A percentile compares a stretch with the other conserved stretches of the same genome.
Conservation (phyloP, 2,329 filamentous ascomycete species). For the Exophiala lecanii-corni region DNA sequence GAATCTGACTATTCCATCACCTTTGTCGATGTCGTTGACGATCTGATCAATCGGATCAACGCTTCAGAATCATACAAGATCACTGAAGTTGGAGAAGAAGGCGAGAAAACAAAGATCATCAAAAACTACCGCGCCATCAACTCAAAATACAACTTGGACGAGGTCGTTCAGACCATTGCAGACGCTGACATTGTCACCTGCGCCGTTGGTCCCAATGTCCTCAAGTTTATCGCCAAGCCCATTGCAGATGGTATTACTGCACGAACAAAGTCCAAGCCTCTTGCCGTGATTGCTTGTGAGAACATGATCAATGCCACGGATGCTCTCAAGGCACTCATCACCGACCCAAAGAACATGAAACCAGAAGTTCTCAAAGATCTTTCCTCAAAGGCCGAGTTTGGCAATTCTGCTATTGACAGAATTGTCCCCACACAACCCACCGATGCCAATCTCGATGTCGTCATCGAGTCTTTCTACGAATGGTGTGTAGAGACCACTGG, state of each 20-base stretch:
- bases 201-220: conserved; percentile 91
- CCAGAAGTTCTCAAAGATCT: conserved; percentile 53
- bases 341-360: conserved; percentile 66
- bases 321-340: conserved; percentile 77
- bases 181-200: conserved; percentile 90
- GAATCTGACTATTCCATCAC: conserved; percentile 93
- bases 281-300: conserved; percentile 95
- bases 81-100: conserved; percentile 83
- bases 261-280: conserved; percentile 61
- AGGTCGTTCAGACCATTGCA: conserved; percentile 78
- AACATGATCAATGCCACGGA: conserved; percentile 95
- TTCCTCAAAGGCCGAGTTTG: conserved; percentile 74
- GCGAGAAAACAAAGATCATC: conserved; percentile 75
- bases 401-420: conserved; percentile 97
- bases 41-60: conserved; percentile 75
- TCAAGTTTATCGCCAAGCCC: conserved; percentile 92
- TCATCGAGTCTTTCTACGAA: conserved; percentile 97
- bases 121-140: conserved; percentile 97
- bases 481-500: conserved; percentile 92
- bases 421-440: conserved; percentile 89
- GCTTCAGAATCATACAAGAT: conserved; percentile 74
- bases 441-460: conserved; percentile 78
- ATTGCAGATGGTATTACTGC: conserved; percentile 90
- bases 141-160: conserved; percentile 76
- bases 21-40: conserved; percentile 90